Evolutionary conservation across 2,329 filamentous ascomycete genomes (phyloP).

Genomic region (Botrytis squamosa): DNA sequence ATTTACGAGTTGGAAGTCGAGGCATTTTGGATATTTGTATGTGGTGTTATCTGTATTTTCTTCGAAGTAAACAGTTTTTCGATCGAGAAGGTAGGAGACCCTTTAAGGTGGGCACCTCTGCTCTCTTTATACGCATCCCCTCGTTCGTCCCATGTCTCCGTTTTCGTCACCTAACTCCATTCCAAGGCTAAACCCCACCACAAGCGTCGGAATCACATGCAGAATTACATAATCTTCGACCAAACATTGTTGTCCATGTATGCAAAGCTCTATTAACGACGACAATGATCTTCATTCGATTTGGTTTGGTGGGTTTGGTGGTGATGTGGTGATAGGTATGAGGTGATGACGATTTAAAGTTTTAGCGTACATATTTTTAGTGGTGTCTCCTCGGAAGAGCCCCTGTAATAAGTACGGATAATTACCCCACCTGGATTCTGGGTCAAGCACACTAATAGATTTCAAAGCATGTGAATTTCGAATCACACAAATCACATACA

Average conservation of each 20-base stretch:
- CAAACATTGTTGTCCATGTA: conserved; percentile 6
- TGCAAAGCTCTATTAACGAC: not conserved
- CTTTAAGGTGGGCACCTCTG: not conserved
- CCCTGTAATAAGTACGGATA: not conserved
- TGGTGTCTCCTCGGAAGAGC: not conserved
- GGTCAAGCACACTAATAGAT: not conserved
- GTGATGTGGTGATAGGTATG: conserved; percentile 13
- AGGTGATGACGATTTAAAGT: conserved; percentile 5
- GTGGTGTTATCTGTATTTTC: not conserved
- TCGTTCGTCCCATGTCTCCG: conserved; percentile 6
- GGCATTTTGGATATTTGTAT: conserved; percentile 20
- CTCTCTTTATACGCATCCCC: conserved; percentile 4
- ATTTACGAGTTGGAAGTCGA: conserved; percentile 31
- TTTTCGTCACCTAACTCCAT: not conserved
- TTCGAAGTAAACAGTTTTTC: not conserved
- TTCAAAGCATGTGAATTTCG: not conserved
- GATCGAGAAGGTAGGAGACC: not conserved
- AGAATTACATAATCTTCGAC: not conserved
- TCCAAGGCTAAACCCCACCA: not conserved
- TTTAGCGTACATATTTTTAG: not conserved
- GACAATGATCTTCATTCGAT: not conserved
- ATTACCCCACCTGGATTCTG: not conserved
- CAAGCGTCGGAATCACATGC: not conserved
- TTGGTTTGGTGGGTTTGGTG: conserved; percentile 9
- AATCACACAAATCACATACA: not conserved